A percentile compares a stretch with the other conserved stretches of the same genome.
These are phyloP conservation scores for Platanthera zijinensis DNA, from an alignment of 106 monocot species.

Conservation along the genomic window DNA sequence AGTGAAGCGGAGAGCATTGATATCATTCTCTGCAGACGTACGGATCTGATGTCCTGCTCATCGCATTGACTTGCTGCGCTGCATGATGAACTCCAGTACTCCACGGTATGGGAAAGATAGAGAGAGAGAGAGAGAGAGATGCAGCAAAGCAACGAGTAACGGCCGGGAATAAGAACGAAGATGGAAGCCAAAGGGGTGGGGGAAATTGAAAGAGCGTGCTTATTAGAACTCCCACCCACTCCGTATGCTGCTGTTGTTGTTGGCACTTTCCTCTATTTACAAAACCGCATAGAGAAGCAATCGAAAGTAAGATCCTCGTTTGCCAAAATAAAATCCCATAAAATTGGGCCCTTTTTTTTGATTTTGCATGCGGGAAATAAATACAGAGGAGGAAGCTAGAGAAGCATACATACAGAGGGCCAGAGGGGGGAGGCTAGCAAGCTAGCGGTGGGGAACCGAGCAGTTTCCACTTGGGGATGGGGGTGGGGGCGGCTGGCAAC, in stretches of 20 bases:
- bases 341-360: no score
- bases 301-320: slow-evolving; percentile 8
- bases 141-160: slow-evolving; percentile 12
- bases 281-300: slow-evolving; percentile 8
- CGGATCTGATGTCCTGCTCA: background rate
- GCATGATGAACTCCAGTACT: slow-evolving; percentile 7
- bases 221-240: slow-evolving; percentile 4
- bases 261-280: background rate
- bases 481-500: background rate
- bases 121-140: background rate
- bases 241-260: background rate
- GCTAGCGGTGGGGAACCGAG: background rate
- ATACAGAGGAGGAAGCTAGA: background rate
- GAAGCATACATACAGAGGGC: no score
- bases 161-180: background rate
- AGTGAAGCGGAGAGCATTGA: slow-evolving; percentile 3
- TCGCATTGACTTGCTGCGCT: slow-evolving; percentile 7
- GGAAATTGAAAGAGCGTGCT: no score
- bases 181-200: slow-evolving; percentile 1
- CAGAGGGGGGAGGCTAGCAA: background rate
- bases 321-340: slow-evolving; percentile 3
- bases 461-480: slow-evolving; percentile 11
- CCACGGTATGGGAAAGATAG: slow-evolving; percentile 1
- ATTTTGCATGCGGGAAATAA: slow-evolving; percentile 2
- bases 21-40: slow-evolving; percentile 3